Evolutionary conservation across 257 asterid genomes (phyloP).

Genomic region (Scutellaria minor): DNA sequence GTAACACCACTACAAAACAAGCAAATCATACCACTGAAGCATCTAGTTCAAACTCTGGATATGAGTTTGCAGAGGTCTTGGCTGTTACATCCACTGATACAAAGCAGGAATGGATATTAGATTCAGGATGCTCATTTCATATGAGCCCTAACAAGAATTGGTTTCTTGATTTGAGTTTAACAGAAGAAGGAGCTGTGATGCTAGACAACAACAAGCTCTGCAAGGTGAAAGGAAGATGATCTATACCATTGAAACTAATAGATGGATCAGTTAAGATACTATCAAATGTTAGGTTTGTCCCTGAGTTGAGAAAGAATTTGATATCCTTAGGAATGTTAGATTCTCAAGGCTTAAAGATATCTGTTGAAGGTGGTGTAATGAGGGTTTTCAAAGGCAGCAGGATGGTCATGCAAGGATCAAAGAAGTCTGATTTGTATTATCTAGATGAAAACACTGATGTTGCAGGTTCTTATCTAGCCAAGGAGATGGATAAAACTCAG

Average conservation of each 20-base stretch:
- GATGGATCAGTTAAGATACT: background rate
- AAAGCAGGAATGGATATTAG: too few species aligned
- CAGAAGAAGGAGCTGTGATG: background rate
- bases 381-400: background rate
- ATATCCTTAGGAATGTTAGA: background rate
- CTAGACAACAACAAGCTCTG: background rate
- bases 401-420: background rate
- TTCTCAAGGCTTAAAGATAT: background rate
- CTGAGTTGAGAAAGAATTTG: background rate
- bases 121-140: too few species aligned
- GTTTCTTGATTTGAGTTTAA: too few species aligned
- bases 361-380: background rate
- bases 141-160: too few species aligned
- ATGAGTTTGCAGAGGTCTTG: too few species aligned
- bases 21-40: too few species aligned
- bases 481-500: background rate
- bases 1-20: fast-evolving
- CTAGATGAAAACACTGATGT: background rate
- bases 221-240: background rate
- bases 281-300: background rate
- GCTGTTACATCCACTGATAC: too few species aligned
- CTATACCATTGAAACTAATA: background rate
- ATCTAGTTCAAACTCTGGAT: too few species aligned
- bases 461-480: background rate
- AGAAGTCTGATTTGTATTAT: background rate